Base-by-base conservation (phyloP, 1,284 basidiomycete species). In the Cystobasidium sp. region DNA sequence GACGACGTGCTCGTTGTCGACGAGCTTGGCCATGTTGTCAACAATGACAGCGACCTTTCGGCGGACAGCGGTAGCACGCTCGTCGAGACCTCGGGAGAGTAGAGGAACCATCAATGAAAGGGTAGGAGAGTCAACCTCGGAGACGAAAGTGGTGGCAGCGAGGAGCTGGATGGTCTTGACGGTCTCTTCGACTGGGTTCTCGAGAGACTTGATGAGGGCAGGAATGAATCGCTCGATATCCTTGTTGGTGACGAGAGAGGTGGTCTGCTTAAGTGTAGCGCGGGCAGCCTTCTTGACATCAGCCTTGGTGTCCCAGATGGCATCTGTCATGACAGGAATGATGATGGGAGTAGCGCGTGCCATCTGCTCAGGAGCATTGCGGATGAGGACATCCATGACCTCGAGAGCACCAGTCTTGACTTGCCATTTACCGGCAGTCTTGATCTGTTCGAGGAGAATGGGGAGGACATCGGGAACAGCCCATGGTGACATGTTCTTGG, bases 271-370 rank as follows among this genome's bases (percentile, higher is more conserved):
- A 81, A 99, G 90, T 77, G 94, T 91, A 81, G 91, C 90, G 82
- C 94, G 94, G 78, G 96, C 94, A 70, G 94, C 93, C 88, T 97
- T 99, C 90, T 98, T 97, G 84, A 99, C 97, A 80, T 98, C 95
- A 77, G 93, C 88, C 88, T 99, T 99, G 86, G 97, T 99, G 86
- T 99, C 97, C 95, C 95, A 98, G 82, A 99, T 98, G 77, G 91
- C 94, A 82, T 94, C 96, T 65, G 94, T 84, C 83, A 99, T 93
- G 82, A 97, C 87, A 77, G 97, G 97, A 79, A 99, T 91, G 80
- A 98, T 94, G 76, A 97, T 93, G 78, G 96, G 95, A 87, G 95
- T 97, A 82, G 93, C 90, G 81, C 89, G 89, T 78, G 92, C 92
- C 79, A 89, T 92, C 86, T 97, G 94, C 77, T 85, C 83, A 70